Percentiles rank a stretch among this genome's conserved stretches.
Evolutionary conservation across 176 grass and related monocot genomes (phyloP).

Genomic region (Typha latifolia): DNA sequence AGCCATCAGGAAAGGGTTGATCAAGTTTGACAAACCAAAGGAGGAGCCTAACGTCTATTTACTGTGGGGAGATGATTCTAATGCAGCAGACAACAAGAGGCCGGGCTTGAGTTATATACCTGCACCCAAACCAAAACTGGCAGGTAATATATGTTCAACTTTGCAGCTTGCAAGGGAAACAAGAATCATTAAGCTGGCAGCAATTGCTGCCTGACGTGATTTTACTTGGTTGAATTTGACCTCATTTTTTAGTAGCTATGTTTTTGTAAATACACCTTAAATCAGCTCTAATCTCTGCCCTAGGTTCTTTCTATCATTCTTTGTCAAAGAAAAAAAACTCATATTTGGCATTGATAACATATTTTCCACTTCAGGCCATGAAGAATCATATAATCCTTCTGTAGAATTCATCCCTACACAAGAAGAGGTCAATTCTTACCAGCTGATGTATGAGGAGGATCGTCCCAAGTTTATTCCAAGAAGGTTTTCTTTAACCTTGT

Average conservation of each 20-base stretch:
- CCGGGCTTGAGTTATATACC: conserved; percentile 88
- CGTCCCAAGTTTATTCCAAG: conserved; percentile 89
- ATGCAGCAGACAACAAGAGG: conserved; percentile 65
- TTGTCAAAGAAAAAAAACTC: background rate
- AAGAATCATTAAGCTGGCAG: background rate
- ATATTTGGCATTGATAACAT: background rate
- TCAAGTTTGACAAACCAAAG: conserved; percentile 90
- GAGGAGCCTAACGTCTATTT: conserved; percentile 52
- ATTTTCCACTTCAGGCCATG: conserved; percentile 57
- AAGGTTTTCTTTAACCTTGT: conserved; percentile 28
- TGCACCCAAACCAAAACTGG: conserved; percentile 78
- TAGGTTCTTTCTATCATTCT: background rate
- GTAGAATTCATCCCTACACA: conserved; percentile 88
- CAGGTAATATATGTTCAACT: conserved; percentile 38
- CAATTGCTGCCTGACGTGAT: background rate
- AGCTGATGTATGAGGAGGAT: conserved; percentile 96
- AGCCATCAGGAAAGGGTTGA: conserved; percentile 87
- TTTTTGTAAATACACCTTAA: background rate
- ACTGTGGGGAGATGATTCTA: conserved; percentile 86
- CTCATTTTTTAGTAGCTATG: background rate
- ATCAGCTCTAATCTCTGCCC: background rate
- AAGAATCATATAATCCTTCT: conserved; percentile 98
- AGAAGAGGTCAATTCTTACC: conserved; percentile 93
- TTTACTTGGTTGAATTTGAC: background rate
- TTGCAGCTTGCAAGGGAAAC: background rate